Evolutionary conservation across 768 basidiomycete species (phyloP), one percentile per base, ranked within the genome.

Genomic region (Favolaschia claudopus): DNA sequence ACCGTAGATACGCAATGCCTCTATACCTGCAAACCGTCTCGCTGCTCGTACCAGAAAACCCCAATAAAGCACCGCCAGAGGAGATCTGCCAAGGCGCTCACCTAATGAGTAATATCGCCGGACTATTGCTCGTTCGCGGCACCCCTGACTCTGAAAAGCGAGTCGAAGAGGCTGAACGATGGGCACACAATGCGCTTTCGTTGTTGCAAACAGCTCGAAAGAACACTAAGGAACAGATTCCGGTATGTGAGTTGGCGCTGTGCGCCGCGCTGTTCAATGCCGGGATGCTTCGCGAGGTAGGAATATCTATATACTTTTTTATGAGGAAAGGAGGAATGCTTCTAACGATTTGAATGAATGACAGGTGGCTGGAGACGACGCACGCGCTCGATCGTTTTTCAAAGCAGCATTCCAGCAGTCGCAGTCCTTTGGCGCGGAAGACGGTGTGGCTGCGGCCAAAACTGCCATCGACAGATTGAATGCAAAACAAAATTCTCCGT

Each of bases 21-120:
- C 70, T 83, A 13, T 83, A 83, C 63, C 69, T 82, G 14, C 80
- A 82, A 43, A 77, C 77, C 5, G 72, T 82, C 42, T 76, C 79
- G 0, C 63, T 82, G 4, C 73, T 83, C 25, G 67, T 79, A 19
- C 75, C 76, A 10, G 40, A 60, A 2, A 38, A 27, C 27, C 55
- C 27, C 5, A n/a, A 4, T 14, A 33, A 25, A 42, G 22, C 33
- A 27, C 37, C 43, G 20, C 32, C 44, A 14, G 55, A 52, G 32
- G 40, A 65, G 10, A 46, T 46, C 33, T 65, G 60, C 25, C 32
- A 51, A 42, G n/a, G 51, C 5, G 63, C 59, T 8, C 55, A 56
- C 2, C 43, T 61, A 20, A 61, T 65, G 59, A 65, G 51, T 51
- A 61, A 55, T 27, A 42, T 65, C 37, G 55, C 60, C 25, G 55